Conservation (phyloP, 2,329 filamentous ascomycete genomes). For the Verticillium longisporum region DNA sequence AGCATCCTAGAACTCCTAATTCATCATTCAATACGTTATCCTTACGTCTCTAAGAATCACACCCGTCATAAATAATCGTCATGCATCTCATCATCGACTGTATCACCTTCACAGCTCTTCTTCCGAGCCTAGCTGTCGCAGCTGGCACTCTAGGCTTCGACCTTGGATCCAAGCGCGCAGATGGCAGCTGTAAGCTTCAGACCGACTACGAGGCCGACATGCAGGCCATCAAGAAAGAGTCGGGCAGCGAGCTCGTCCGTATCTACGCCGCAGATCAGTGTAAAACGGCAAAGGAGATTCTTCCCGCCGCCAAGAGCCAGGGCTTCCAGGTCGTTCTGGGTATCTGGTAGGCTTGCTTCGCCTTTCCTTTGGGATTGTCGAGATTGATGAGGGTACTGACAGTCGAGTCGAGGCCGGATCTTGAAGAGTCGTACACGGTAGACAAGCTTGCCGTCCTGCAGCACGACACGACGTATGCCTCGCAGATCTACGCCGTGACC, state of each 20-base stretch:
- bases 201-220: conserved; percentile 61
- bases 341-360: conserved; percentile 49
- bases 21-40: too few species aligned
- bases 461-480: conserved; percentile 40
- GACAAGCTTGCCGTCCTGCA: conserved; percentile 47
- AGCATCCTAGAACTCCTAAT: too few species aligned
- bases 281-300: conserved; percentile 52
- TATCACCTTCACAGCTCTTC: conserved; percentile 10
- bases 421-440: conserved; percentile 51
- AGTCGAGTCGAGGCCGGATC: conserved; percentile 44
- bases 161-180: conserved; percentile 56
- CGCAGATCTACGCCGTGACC: conserved; percentile 60
- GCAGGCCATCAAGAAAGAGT: conserved; percentile 45
- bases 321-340: conserved; percentile 63
- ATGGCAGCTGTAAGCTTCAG: conserved; percentile 54
- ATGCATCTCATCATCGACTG: background rate
- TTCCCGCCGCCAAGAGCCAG: conserved; percentile 59
- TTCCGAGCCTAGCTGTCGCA: conserved; percentile 29
- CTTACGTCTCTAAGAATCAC: too few species aligned
- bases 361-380: background rate
- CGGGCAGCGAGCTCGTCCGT: conserved; percentile 50
- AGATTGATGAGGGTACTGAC: background rate
- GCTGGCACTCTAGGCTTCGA: conserved; percentile 51
- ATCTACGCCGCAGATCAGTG: conserved; percentile 64
- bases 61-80: background rate